These are phyloP conservation scores for Podaxis sp. DNA, from an alignment of 768 basidiomycete species.

Conservation along the genomic window DNA sequence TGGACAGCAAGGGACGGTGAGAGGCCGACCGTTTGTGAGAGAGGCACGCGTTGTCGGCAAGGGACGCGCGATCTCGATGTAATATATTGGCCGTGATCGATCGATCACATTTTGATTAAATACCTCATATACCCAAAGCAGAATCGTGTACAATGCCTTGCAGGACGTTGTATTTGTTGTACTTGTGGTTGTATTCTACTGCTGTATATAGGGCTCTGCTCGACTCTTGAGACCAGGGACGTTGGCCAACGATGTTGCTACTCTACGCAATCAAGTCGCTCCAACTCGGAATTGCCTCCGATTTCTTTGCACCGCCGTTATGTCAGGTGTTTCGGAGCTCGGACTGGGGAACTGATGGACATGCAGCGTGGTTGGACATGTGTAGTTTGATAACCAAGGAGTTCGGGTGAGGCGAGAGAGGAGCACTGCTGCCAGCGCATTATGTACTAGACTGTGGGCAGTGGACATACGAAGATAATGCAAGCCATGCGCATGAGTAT, in stretches of 20 bases:
- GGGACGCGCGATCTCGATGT: constrained; percentile 85
- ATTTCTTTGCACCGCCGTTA: not conserved
- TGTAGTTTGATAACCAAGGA: not conserved
- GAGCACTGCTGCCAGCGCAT: not conserved
- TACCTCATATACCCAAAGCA: constrained; percentile 9
- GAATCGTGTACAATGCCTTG: constrained; percentile 5
- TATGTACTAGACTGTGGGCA: not conserved
- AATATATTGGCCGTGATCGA: constrained; percentile 28
- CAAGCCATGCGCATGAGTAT: not conserved
- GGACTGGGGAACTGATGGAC: not conserved
- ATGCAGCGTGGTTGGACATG: not conserved
- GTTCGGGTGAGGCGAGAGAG: not conserved
- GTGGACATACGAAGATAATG: not conserved
- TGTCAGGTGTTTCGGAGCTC: constrained; percentile 6
- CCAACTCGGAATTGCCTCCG: not conserved
- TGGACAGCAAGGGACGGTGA: constrained; percentile 45
- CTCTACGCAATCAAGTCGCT: not conserved
- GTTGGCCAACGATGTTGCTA: not conserved
- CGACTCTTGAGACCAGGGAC: not conserved
- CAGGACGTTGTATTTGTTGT: not conserved
- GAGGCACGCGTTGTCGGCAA: constrained; percentile 60
- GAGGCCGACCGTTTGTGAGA: constrained; percentile 67
- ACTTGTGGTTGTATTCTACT: not conserved
- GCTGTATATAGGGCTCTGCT: not conserved
- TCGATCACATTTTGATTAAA: constrained; percentile 21